Percentiles rank a stretch among this genome's conserved stretches.
Conservation (phyloP, 225 moss, liverwort and hornwort species). For the Marchantia polymorpha region DNA sequence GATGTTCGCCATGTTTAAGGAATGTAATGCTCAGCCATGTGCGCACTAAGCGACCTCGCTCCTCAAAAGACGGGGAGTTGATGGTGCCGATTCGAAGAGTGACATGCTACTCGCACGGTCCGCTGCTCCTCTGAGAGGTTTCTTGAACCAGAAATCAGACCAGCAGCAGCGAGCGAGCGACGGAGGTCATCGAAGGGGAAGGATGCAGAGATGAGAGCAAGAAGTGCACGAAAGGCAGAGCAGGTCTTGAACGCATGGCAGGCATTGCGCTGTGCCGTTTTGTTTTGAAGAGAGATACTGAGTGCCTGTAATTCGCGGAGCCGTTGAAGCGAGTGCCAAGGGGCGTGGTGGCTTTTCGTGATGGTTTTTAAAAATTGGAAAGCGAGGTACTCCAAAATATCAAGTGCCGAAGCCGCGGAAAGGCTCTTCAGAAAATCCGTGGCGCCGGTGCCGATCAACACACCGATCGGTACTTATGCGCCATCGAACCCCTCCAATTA, state of each 20-base stretch:
- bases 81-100: conserved; percentile 12
- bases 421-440: not conserved
- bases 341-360: conserved; percentile 14
- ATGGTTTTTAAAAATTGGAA: conserved; percentile 19
- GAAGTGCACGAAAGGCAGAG: not conserved
- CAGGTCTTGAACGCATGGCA: too few species aligned
- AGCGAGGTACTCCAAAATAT: conserved; percentile 11
- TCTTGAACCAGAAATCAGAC: not conserved
- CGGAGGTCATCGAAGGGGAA: not conserved
- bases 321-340: not conserved
- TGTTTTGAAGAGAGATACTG: conserved; percentile 8
- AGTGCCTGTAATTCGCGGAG: conserved; percentile 5
- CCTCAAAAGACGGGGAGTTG: conserved; percentile 6
- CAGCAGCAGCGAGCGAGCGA: not conserved
- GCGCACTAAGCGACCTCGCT: not conserved
- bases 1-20: not conserved
- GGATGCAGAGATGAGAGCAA: not conserved
- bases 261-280: conserved; percentile 7
- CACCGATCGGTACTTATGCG: not conserved
- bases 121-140: not conserved
- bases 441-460: not conserved
- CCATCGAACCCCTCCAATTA: not conserved
- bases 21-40: not conserved
- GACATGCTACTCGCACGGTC: not conserved
- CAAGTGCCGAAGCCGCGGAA: conserved; percentile 8